Conservation (phyloP, 73 alveolate genomes). For the Paramecium tetraurelia region DNA sequence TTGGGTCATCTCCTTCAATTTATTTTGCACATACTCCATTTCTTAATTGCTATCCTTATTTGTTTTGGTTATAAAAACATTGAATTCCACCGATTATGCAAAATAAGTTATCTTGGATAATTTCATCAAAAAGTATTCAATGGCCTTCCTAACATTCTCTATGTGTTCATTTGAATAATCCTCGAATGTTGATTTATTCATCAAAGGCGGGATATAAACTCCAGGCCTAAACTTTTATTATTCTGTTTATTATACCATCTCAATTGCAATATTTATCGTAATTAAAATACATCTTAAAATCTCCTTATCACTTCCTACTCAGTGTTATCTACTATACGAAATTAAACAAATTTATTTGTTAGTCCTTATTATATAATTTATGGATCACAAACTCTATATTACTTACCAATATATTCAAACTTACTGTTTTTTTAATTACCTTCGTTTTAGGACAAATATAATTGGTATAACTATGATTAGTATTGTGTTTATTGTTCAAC, state of each 20-base stretch:
- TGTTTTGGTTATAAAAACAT: not conserved
- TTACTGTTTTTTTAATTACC: not conserved
- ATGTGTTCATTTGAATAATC: constrained; percentile 9
- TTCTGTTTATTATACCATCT: constrained; percentile 12
- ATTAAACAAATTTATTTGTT: not conserved
- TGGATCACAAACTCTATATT: constrained; percentile 44
- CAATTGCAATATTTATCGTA: not conserved
- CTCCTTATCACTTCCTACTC: not conserved
- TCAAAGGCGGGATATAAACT: not conserved
- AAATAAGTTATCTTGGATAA: constrained; percentile 13
- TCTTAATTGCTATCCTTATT: constrained; percentile 13
- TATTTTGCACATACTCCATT: not conserved
- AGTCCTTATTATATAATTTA: not conserved
- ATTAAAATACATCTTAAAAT: not conserved
- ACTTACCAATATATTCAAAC: not conserved
- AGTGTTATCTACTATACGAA: not conserved
- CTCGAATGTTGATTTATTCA: not conserved
- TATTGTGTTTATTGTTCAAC: not conserved
- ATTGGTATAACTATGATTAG: not conserved
- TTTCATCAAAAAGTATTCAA: constrained; percentile 30
- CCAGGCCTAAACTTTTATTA: constrained; percentile 41
- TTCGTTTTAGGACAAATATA: not conserved
- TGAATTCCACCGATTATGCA: not conserved
- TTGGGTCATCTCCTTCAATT: constrained; percentile 28
- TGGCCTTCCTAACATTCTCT: not conserved